Percentiles rank a stretch among this genome's conserved stretches.
Evolutionary conservation across 2,329 filamentous ascomycete species (phyloP).

Genomic region (Colletotrichum sp.): DNA sequence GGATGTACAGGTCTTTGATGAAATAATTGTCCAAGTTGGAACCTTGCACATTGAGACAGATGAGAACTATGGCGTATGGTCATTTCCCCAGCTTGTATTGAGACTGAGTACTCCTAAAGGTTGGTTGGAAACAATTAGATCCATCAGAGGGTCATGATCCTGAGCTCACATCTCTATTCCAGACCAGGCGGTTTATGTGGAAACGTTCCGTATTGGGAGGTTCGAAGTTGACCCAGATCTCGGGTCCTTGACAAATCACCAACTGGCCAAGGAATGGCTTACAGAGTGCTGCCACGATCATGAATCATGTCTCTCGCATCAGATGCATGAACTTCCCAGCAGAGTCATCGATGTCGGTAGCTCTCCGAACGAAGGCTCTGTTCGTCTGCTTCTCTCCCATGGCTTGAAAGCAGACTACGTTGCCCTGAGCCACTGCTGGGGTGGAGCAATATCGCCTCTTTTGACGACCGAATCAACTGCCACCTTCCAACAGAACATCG

Average conservation of each 20-base stretch:
- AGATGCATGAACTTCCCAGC: background rate
- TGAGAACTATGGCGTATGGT: background rate
- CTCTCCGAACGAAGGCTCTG: background rate
- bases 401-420: constrained; percentile 14
- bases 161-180: background rate
- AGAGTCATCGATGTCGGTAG: background rate
- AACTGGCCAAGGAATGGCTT: background rate
- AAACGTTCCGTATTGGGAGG: background rate
- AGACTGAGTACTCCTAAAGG: background rate
- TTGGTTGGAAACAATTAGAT: background rate
- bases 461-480: background rate
- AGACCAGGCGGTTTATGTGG: background rate
- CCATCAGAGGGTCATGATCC: background rate
- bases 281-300: background rate
- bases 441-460: background rate
- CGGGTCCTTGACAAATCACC: background rate
- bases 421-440: constrained; percentile 24
- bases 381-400: background rate
- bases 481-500: background rate
- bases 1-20: background rate
- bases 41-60: background rate
- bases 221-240: background rate
- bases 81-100: background rate
- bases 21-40: constrained; percentile 1
- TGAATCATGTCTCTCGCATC: background rate